These are phyloP conservation scores for Aegilops bicornis DNA, from an alignment of 176 grass and related monocot genomes.

Conservation along the genomic window DNA sequence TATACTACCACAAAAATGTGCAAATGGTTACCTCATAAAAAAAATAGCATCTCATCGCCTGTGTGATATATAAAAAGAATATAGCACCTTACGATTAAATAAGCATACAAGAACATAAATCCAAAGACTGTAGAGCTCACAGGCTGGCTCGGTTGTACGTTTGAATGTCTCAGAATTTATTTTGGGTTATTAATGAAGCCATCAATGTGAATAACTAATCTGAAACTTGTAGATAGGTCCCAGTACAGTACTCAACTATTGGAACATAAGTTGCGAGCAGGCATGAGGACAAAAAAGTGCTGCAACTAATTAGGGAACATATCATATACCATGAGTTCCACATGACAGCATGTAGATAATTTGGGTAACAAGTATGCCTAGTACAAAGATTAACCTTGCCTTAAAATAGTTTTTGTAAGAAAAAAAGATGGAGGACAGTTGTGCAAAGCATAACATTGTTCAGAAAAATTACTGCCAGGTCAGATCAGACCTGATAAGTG, in stretches of 20 bases:
- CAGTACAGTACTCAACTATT: conserved; percentile 29
- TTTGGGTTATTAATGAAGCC: background rate
- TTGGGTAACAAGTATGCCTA: conserved; percentile 7
- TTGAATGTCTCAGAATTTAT: conserved; percentile 3
- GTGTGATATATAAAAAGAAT: background rate
- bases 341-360: conserved; percentile 8
- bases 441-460: background rate
- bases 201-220: conserved; percentile 5
- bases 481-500: conserved; percentile 72
- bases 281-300: background rate
- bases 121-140: conserved; percentile 18
- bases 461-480: background rate
- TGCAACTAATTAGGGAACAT: background rate
- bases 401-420: background rate
- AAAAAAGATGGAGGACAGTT: background rate
- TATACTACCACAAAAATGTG: background rate
- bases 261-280: background rate
- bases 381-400: background rate
- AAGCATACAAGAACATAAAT: conserved; percentile 16
- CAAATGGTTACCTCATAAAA: background rate
- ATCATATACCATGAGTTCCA: background rate
- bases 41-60: background rate
- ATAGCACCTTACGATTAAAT: background rate
- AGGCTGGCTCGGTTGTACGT: background rate
- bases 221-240: background rate